A percentile compares a stretch with the other conserved stretches of the same genome.
Evolutionary conservation across 2,329 filamentous ascomycete genomes (phyloP).

Genomic region (Hypoxylon sp.): DNA sequence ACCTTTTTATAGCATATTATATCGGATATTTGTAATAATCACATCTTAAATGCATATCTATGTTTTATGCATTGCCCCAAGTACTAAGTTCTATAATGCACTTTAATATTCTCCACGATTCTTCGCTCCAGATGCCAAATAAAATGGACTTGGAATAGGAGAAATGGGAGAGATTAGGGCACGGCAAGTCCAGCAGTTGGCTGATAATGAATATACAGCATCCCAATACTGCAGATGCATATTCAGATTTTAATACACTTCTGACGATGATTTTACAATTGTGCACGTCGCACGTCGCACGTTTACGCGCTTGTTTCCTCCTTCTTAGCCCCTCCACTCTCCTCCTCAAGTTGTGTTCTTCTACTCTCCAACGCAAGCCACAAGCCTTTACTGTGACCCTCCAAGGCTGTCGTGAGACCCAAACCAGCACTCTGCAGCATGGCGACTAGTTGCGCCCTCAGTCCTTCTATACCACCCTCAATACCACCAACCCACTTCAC

Average conservation of each 20-base stretch:
- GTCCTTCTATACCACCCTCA: constrained; percentile 82
- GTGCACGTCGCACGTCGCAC: not conserved
- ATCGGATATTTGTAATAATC: not conserved
- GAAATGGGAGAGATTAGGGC: not conserved
- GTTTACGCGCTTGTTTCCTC: constrained; percentile 48
- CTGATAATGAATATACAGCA: constrained; percentile 4
- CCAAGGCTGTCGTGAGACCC: constrained; percentile 82
- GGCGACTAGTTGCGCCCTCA: constrained; percentile 84
- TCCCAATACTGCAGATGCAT: constrained; percentile 5
- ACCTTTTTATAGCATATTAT: not conserved
- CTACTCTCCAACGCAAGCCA: constrained; percentile 91
- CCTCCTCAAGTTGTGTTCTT: constrained; percentile 84
- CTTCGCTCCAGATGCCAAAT: not conserved
- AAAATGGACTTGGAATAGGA: not conserved
- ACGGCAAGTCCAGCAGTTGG: not conserved
- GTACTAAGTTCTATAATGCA: not conserved
- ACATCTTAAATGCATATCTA: constrained; percentile 1
- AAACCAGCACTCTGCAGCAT: constrained; percentile 86
- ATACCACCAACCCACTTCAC: constrained; percentile 79
- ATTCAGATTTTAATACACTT: constrained; percentile 20
- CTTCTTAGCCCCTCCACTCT: constrained; percentile 59
- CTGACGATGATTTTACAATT: constrained; percentile 27
- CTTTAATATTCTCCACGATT: not conserved
- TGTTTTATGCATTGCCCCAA: not conserved
- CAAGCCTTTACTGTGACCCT: constrained; percentile 83